A percentile compares a stretch with the other conserved stretches of the same genome.
Evolutionary conservation across 352 stramenopile species (phyloP).

Genomic region (Thraustochytrium sp.): DNA sequence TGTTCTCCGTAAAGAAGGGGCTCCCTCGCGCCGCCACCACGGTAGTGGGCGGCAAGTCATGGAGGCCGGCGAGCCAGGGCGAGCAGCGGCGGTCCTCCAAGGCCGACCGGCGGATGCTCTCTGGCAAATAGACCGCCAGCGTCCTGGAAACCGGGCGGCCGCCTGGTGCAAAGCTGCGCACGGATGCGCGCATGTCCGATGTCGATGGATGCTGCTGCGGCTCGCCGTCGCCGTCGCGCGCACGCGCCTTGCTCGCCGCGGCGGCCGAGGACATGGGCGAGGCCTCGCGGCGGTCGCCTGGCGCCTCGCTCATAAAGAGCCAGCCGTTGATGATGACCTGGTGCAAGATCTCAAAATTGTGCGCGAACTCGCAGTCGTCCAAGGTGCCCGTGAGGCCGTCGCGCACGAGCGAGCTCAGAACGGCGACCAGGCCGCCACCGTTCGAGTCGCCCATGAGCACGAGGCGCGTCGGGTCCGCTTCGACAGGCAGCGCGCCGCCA

Average conservation of each 20-base stretch:
- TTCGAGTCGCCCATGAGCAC: not conserved
- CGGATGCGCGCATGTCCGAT: too few species aligned
- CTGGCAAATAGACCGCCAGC: not conserved
- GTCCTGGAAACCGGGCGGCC: too few species aligned
- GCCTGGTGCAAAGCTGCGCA: too few species aligned
- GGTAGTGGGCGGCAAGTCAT: slow-evolving; percentile 20
- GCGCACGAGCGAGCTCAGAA: slow-evolving; percentile 19
- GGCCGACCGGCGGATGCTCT: not conserved
- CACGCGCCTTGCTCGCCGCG: not conserved
- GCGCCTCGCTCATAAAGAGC: not conserved
- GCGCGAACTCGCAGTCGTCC: not conserved
- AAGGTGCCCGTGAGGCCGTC: not conserved
- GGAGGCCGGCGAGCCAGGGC: not conserved
- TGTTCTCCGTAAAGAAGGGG: not conserved
- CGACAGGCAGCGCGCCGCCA: not conserved
- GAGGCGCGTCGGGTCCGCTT: not conserved
- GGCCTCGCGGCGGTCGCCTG: not conserved
- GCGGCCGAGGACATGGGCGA: not conserved
- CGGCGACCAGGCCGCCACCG: not conserved
- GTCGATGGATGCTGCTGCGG: not conserved
- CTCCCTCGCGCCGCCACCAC: not conserved
- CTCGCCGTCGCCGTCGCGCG: too few species aligned
- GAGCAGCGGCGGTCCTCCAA: not conserved
- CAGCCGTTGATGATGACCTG: slow-evolving; percentile 20
- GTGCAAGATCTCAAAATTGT: not conserved